Percentiles rank a stretch among this genome's conserved stretches.
phyloP scores from a whole-genome alignment of 345 rosid genomes.

The Ceriops decandra region DNA sequence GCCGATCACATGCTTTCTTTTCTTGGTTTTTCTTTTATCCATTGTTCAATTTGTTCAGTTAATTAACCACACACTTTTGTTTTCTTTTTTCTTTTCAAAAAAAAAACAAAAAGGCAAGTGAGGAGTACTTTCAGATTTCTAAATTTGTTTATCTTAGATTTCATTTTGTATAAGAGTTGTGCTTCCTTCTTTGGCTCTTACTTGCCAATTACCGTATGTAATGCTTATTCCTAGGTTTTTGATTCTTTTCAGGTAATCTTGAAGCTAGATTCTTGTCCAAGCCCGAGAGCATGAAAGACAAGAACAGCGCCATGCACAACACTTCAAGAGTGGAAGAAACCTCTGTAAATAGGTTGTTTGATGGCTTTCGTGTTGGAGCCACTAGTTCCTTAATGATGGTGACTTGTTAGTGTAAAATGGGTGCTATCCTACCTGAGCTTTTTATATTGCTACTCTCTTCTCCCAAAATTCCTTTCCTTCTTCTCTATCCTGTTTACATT shows the following conservation, averaged over 20 bases:
- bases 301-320: neutral
- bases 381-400: neutral
- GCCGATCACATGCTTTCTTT: too few relatives aligned
- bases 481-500: neutral
- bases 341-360: neutral
- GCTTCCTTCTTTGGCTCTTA: neutral
- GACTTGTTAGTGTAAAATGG: slow-evolving; percentile 29
- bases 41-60: too few relatives aligned
- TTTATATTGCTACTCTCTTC: neutral
- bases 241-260: slow-evolving; percentile 19
- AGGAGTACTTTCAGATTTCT: too few relatives aligned
- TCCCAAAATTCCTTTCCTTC: neutral
- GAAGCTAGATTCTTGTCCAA: slow-evolving; percentile 14
- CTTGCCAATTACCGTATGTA: neutral
- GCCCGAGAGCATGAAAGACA: neutral
- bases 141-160: too few relatives aligned
- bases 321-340: neutral
- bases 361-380: slow-evolving; percentile 13
- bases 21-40: too few relatives aligned
- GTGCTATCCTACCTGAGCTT: slow-evolving; percentile 97
- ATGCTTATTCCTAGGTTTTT: neutral
- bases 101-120: too few relatives aligned
- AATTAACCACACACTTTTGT: too few relatives aligned
- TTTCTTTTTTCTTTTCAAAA: too few relatives aligned
- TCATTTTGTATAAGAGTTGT: too few relatives aligned